Evolutionary conservation across 2,329 filamentous ascomycete genomes (phyloP), one percentile per base, ranked within the genome.

Genomic region (Cordyceps fumosorosea): DNA sequence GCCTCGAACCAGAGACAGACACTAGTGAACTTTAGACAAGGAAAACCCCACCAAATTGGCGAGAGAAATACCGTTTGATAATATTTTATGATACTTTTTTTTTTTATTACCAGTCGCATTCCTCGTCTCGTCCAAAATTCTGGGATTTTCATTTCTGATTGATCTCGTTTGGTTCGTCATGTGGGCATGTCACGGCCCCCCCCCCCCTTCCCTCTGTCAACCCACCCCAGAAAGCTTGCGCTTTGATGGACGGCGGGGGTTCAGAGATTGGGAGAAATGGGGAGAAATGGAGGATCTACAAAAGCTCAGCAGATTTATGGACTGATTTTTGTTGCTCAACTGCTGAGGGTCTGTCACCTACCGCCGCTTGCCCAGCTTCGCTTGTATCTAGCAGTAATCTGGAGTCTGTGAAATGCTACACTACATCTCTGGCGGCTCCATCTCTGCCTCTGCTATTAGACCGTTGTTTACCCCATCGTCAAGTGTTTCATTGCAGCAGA

Each of bases 401-500:
- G n/a, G n/a, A n/a, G n/a, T n/a, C n/a, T n/a, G n/a, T n/a, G n/a
- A n/a, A n/a, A 32, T 51, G 26, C n/a, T 34, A 22, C 7, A 51
- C 51, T 37, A 22, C 34, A 42, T 40, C 14, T 51, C 26, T 11
- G 29, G 32, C 8, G 22, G 45, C 45, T 59, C 47, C 47, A 52
- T 37, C 32, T 42, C 45, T 42, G 45, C 57, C n/a, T 60, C 22
- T 60, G 3, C 18, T n/a, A n/a, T n/a, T n/a, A n/a, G n/a, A n/a
- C n/a, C n/a, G n/a, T n/a, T n/a, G n/a, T n/a, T n/a, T 32, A 22
- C 47, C 56, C 45, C 56, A 24, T 57, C 48, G 50, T 60, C 57
- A n/a, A 60, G 57, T 60, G 57, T 60, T 60, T 60, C 50, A 60
- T 47, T 60, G 57, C 57, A 60, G 48, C 20, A 54, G 57, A 60